phyloP scores from a whole-genome alignment of 2,329 filamentous ascomycete genomes.

The Fusarium transvaalense region DNA sequence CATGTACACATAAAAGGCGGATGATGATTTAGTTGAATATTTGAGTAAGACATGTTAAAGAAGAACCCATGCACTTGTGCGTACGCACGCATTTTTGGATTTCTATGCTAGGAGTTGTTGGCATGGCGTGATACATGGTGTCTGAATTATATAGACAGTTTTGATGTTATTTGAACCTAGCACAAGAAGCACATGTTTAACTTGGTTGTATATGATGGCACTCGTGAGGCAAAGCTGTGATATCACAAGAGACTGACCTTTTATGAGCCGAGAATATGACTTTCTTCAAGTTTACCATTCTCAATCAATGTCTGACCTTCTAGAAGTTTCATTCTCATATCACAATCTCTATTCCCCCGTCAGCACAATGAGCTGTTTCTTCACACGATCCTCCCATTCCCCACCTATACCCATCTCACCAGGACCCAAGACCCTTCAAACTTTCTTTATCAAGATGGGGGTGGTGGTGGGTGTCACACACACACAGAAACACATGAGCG shows the following conservation, averaged over 20 bases:
- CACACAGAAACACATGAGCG: conserved; percentile 13
- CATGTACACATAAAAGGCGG: conserved; percentile 33
- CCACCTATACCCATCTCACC: conserved; percentile 23
- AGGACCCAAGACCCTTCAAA: conserved; percentile 6
- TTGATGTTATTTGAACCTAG: background rate
- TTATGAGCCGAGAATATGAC: background rate
- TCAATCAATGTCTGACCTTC: background rate
- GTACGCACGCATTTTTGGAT: background rate
- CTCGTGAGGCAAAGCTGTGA: background rate
- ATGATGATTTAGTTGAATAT: conserved; percentile 5
- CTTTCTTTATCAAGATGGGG: conserved; percentile 2
- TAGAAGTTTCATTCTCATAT: background rate
- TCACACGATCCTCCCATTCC: conserved; percentile 30
- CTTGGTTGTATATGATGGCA: background rate
- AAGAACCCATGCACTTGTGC: conserved; percentile 6
- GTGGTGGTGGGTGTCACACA: conserved; percentile 32
- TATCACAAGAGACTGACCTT: background rate
- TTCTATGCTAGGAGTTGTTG: conserved; percentile 18
- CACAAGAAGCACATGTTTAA: background rate
- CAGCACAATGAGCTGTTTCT: conserved; percentile 37
- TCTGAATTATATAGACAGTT: conserved; percentile 12
- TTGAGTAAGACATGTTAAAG: conserved; percentile 8
- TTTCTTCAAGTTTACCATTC: background rate
- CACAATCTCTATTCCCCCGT: conserved; percentile 20
- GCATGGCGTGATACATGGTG: conserved; percentile 21